Evolutionary conservation across 208 protist species (phyloP), one percentile per base, ranked within the genome.

Genomic region (Crithidia mellificae): DNA sequence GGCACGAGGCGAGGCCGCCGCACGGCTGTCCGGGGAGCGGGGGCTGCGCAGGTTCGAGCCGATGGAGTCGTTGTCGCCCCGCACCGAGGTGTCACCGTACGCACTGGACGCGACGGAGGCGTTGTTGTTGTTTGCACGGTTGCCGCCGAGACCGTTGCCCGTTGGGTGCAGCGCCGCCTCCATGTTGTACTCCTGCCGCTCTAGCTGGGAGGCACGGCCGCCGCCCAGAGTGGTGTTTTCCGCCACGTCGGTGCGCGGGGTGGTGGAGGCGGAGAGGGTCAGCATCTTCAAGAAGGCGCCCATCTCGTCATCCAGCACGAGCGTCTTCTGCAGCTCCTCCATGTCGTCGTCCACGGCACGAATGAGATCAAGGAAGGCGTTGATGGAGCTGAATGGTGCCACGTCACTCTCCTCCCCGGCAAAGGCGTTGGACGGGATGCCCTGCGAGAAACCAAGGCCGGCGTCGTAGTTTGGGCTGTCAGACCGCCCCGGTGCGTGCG

Each of bases 231-330:
- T 34, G 0, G 30, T 30, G 30, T 27, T 68, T 8, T 67, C 76
- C 24, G 47, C 67, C 17, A 76, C 62, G 49, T 88, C 80, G n/a
- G 64, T 69, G 30, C 91, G 83, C 11, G 82, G 78, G 0, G 91
- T 96, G 0, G 84, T 85, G 6, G 91, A 85, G 30, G 89, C 82
- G 32, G 91, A 91, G 1, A 96, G 74, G 11, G 91, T 94, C 50
- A 96, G 80, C 9, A 86, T 87, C 66, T 90, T 88, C 49, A 96
- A 77, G 57, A 96, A 94, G 14, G 91, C 88, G 5, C 78, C 77
- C 72, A 93, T 90, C 63, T 96, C 91, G 62, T 94, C 85, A 44
- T 96, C 84, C 41, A 96, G 82, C 44, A 79, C 90, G 22, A 92
- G 63, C 0, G 76, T 76, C 12, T 47, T 41, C 72, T 90, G 85